Percentiles rank a stretch among this genome's conserved stretches.
Conservation (phyloP, 2,329 filamentous ascomycete genomes). For the Amauroascus verrucosus region DNA sequence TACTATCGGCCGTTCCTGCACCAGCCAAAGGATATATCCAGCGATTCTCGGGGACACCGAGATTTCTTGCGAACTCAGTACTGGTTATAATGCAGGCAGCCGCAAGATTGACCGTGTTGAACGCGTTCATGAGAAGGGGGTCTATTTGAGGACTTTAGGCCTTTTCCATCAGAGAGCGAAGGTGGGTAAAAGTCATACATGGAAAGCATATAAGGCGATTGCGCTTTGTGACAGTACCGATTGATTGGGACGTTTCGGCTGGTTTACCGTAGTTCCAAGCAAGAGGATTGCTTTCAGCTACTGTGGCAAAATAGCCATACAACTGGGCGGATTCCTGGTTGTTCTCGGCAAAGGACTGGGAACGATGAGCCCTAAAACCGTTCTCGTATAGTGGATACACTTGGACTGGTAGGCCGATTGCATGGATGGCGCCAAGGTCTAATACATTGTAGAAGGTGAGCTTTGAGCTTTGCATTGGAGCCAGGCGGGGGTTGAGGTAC, state of each 20-base stretch:
- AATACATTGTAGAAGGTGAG: not conserved
- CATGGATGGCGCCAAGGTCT: constrained; percentile 49
- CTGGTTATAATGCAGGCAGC: constrained; percentile 53
- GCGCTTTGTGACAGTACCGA: constrained; percentile 44
- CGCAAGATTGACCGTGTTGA: constrained; percentile 57
- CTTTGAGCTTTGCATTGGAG: not conserved
- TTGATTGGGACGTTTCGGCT: constrained; percentile 40
- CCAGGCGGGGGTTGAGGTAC: too few relatives aligned
- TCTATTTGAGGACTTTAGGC: constrained; percentile 37
- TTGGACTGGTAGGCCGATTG: constrained; percentile 54
- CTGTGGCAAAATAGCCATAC: constrained; percentile 51
- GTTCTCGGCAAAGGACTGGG: constrained; percentile 48
- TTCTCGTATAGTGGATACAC: constrained; percentile 60
- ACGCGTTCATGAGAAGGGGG: constrained; percentile 60
- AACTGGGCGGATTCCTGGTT: constrained; percentile 49
- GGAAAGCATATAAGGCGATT: constrained; percentile 61
- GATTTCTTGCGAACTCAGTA: constrained; percentile 42
- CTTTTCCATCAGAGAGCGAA: not conserved
- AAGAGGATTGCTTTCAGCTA: constrained; percentile 44
- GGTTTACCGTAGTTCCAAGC: constrained; percentile 49
- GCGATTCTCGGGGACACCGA: constrained; percentile 45
- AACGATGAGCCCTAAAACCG: constrained; percentile 47
- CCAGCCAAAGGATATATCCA: constrained; percentile 58
- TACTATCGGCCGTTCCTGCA: constrained; percentile 50
- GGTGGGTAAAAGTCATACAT: constrained; percentile 38